phyloP scores from a whole-genome alignment of 73 alveolate genomes.

The Paramecium biaurelia region DNA sequence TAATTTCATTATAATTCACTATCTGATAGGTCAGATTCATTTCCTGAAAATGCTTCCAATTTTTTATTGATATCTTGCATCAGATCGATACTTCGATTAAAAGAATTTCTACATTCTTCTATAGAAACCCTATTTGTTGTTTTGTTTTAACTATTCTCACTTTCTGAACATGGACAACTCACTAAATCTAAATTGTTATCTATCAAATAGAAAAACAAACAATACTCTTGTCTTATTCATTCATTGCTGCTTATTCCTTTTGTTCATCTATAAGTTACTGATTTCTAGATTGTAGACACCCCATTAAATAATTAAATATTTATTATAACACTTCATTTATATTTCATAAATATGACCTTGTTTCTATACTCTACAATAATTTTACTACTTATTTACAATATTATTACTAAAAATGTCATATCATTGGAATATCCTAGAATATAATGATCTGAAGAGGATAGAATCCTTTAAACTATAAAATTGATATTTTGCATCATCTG shows the following conservation, averaged over 20 bases:
- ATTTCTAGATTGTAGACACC: not conserved
- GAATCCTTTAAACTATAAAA: no score
- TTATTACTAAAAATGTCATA: no score
- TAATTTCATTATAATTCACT: not conserved
- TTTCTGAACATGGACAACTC: not conserved
- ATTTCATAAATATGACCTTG: not conserved
- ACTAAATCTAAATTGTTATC: constrained; percentile 8
- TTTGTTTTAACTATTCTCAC: not conserved
- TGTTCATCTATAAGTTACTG: not conserved
- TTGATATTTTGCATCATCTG: not conserved
- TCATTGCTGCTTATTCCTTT: not conserved
- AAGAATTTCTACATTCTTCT: not conserved
- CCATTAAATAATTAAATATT: not conserved
- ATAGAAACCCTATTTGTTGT: not conserved
- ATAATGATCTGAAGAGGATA: no score
- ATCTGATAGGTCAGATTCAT: not conserved
- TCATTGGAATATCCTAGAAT: no score
- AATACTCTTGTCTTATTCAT: not conserved
- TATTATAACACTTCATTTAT: not conserved
- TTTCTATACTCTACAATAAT: not conserved
- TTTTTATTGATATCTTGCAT: constrained; percentile 8
- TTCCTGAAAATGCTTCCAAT: constrained; percentile 21
- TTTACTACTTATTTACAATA: not conserved
- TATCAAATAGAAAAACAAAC: not conserved
- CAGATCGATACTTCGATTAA: not conserved